A percentile compares a stretch with the other conserved stretches of the same genome.
These are phyloP conservation scores for Colletotrichum tabaci DNA, from an alignment of 2,329 filamentous ascomycete genomes.

Conservation along the genomic window DNA sequence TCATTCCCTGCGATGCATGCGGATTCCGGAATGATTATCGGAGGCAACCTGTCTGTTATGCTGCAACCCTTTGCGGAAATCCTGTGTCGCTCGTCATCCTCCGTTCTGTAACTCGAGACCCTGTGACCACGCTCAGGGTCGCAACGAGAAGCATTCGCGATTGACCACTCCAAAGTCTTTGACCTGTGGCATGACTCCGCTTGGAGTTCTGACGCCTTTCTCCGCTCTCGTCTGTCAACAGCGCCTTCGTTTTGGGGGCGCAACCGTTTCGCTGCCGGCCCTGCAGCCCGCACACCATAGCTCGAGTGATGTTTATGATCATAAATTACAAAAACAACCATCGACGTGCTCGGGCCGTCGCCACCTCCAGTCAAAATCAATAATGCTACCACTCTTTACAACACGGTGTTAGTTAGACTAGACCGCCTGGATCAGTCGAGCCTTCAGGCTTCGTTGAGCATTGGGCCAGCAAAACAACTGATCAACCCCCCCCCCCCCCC, in stretches of 20 bases:
- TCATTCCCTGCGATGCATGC: conserved; percentile 11
- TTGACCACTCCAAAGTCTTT: neutral
- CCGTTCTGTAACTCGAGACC: conserved; percentile 3
- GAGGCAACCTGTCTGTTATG: conserved; percentile 33
- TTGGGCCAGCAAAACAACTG: neutral
- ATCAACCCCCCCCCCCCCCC: neutral
- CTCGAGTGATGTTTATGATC: conserved; percentile 21
- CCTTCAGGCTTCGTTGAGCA: neutral
- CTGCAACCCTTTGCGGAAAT: conserved; percentile 30
- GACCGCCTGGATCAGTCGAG: neutral
- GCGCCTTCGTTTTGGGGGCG: neutral
- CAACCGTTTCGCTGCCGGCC: neutral
- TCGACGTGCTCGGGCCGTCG: conserved; percentile 20
- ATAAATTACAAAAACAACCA: conserved; percentile 14
- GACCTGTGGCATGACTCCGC: neutral
- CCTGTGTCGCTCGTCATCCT: neutral
- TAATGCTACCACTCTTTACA: conserved; percentile 11
- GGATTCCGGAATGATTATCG: conserved; percentile 22
- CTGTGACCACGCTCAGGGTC: conserved; percentile 9
- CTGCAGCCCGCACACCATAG: conserved; percentile 15
- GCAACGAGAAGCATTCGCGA: neutral
- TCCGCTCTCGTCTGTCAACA: neutral
- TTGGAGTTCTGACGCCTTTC: neutral
- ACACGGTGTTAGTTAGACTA: no score
- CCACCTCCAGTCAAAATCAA: conserved; percentile 19